Conservation (phyloP, 352 stramenopile genomes). For the Globisporangium okanoganense region DNA sequence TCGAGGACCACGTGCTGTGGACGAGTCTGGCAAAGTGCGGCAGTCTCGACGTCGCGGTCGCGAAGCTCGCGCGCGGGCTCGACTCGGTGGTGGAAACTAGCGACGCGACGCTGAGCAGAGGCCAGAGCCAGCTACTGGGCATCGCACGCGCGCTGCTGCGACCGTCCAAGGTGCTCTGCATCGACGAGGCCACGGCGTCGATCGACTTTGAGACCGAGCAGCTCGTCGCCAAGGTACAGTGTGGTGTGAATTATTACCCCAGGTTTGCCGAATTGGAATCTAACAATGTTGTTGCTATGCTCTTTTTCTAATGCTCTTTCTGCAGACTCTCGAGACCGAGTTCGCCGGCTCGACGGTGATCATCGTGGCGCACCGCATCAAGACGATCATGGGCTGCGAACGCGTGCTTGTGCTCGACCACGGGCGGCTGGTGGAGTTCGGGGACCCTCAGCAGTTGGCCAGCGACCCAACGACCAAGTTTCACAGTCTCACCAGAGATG, state of each 20-base stretch:
- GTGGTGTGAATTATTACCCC: neutral
- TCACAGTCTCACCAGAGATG: constrained; percentile 27
- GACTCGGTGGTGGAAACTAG: constrained; percentile 41
- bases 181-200: constrained; percentile 89
- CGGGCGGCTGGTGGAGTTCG: constrained; percentile 49
- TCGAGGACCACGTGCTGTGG: constrained; percentile 60
- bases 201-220: constrained; percentile 89
- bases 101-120: constrained; percentile 62
- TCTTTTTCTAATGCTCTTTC: constrained; percentile 2
- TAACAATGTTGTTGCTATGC: neutral
- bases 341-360: constrained; percentile 94
- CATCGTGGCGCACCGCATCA: constrained; percentile 96
- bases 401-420: constrained; percentile 67
- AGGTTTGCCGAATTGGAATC: neutral
- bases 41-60: constrained; percentile 38
- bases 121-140: constrained; percentile 72
- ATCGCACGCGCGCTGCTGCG: constrained; percentile 80
- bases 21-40: constrained; percentile 40
- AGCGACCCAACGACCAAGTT: constrained; percentile 40
- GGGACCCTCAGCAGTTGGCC: constrained; percentile 31
- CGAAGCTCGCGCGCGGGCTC: constrained; percentile 40
- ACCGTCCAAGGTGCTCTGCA: constrained; percentile 91
- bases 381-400: constrained; percentile 95
- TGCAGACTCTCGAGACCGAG: constrained; percentile 85
- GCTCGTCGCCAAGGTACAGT: constrained; percentile 58